Conservation (phyloP, 495 filamentous ascomycete species). For the Penicillium flavigenum region DNA sequence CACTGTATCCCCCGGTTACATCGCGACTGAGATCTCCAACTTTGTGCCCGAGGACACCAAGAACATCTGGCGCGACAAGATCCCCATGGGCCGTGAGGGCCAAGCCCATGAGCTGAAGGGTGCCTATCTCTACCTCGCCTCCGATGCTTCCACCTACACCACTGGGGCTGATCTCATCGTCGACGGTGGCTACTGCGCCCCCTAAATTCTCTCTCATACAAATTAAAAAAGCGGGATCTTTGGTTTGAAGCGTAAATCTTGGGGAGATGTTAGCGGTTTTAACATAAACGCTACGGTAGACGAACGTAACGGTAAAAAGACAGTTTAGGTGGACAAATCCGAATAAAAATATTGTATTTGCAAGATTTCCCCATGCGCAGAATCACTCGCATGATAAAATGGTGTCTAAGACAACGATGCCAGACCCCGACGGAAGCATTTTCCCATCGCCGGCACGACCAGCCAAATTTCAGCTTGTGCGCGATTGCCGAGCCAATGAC, state of each 20-base stretch:
- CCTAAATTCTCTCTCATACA: conserved; percentile 16
- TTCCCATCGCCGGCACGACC: neutral
- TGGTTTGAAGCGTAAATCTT: neutral
- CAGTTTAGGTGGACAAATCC: neutral
- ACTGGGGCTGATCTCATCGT: conserved; percentile 74
- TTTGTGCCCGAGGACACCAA: conserved; percentile 72
- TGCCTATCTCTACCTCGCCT: conserved; percentile 82
- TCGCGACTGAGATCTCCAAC: conserved; percentile 76
- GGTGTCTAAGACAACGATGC: neutral
- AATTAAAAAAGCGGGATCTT: neutral
- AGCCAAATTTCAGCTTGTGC: neutral
- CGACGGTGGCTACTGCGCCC: conserved; percentile 59
- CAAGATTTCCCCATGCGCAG: neutral
- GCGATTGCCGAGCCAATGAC: conserved; percentile 4
- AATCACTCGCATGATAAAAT: neutral
- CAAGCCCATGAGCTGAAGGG: conserved; percentile 78
- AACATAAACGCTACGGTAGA: neutral
- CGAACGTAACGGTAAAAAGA: neutral
- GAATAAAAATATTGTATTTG: neutral
- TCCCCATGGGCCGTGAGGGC: conserved; percentile 67
- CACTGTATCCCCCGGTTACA: conserved; percentile 82
- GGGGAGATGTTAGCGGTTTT: neutral
- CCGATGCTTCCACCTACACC: conserved; percentile 79
- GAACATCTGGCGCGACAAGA: conserved; percentile 74
- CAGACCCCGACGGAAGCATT: neutral